Conservation (phyloP, 2,329 filamentous ascomycete genomes). For the Alternaria ventricosa region DNA sequence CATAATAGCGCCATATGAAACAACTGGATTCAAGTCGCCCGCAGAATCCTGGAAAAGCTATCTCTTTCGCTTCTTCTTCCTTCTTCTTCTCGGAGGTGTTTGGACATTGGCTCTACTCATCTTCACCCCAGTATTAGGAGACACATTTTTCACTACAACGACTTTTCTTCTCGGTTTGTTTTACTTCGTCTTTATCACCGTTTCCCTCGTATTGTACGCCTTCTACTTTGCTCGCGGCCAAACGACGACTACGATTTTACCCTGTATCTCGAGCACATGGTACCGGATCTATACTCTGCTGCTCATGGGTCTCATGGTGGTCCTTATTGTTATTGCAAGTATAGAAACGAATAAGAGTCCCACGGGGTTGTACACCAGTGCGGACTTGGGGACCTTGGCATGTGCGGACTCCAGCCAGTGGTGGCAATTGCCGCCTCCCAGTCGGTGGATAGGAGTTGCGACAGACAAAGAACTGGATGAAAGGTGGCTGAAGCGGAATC, state of each 20-base stretch:
- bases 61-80: neutral
- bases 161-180: neutral
- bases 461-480: neutral
- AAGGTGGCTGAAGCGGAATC: neutral
- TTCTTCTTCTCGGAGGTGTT: neutral
- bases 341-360: conserved; percentile 9
- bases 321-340: conserved; percentile 9
- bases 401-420: neutral
- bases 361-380: neutral
- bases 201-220: neutral
- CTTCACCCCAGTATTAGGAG: neutral
- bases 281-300: conserved; percentile 21
- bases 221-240: conserved; percentile 10
- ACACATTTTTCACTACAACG: neutral
- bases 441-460: neutral
- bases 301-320: conserved; percentile 2
- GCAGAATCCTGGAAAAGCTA: neutral
- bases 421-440: neutral
- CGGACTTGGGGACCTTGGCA: no score
- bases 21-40: neutral
- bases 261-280: conserved; percentile 15
- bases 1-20: neutral
- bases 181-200: neutral
- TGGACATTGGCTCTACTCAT: neutral
- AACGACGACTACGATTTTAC: conserved; percentile 18